Evolutionary conservation across 75 land plant species (phyloP).

Genomic region (Azolla pinnata): DNA sequence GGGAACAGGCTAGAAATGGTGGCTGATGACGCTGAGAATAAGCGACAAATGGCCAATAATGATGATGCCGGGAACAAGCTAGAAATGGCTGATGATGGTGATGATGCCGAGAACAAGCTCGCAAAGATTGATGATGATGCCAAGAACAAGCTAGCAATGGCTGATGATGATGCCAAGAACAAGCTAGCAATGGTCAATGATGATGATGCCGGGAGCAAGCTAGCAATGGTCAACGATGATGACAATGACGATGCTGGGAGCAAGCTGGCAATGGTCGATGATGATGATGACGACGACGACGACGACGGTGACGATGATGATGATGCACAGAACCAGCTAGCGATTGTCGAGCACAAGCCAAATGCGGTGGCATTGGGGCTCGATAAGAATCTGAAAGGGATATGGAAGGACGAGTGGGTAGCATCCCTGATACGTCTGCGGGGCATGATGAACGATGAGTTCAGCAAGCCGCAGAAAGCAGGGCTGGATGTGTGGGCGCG

Average conservation of each 20-base stretch:
- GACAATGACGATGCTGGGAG: background rate
- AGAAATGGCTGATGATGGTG: no score
- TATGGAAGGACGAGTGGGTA: constrained; percentile 3
- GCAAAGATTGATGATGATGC: background rate
- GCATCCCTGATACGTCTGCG: background rate
- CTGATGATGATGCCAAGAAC: background rate
- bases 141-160: background rate
- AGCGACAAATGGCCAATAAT: background rate
- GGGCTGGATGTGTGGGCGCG: constrained; percentile 1
- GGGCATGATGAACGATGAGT: background rate
- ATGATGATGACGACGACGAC: background rate
- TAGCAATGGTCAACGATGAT: background rate
- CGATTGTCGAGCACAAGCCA: background rate
- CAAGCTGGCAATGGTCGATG: background rate
- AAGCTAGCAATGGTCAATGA: background rate
- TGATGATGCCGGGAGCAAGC: background rate
- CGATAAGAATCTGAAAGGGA: background rate
- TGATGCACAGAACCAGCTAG: background rate
- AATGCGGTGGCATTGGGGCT: background rate
- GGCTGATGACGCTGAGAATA: background rate
- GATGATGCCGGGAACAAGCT: background rate
- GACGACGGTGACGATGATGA: background rate
- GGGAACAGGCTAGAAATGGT: background rate
- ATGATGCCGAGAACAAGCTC: background rate
- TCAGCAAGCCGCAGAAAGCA: background rate